Conservation (phyloP, 225 moss, liverwort and hornwort species). For the Pleurozium schreberi region DNA sequence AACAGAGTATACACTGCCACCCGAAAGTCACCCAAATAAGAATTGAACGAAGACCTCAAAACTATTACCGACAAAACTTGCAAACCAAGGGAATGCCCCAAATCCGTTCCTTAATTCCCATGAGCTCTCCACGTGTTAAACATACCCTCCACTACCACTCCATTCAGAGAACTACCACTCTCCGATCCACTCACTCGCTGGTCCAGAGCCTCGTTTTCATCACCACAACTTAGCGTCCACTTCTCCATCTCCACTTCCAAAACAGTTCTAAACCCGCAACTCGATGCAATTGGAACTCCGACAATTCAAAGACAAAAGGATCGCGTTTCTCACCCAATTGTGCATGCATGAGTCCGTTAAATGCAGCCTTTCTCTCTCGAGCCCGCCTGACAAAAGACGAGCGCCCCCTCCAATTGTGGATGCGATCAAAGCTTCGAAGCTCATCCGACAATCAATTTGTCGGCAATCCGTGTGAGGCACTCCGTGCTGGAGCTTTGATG, state of each 20-base stretch:
- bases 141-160: no score
- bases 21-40: neutral
- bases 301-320: neutral
- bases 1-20: neutral
- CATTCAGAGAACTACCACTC: neutral
- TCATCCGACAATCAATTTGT: neutral
- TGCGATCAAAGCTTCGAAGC: neutral
- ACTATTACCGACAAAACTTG: neutral
- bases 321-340: neutral
- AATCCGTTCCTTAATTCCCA: neutral
- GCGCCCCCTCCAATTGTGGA: no score
- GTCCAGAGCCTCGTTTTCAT: neutral
- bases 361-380: neutral
- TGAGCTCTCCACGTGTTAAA: neutral
- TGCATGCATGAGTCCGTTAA: neutral
- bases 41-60: neutral
- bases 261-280: neutral
- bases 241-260: neutral
- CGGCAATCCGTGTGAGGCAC: neutral
- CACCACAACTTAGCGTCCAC: neutral
- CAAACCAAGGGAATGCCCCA: neutral
- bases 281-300: neutral
- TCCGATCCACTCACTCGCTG: neutral
- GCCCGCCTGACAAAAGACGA: neutral
- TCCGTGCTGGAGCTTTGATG: neutral